A percentile compares a stretch with the other conserved stretches of the same genome.
phyloP scores from a whole-genome alignment of 495 filamentous ascomycete genomes.

The Podospora pseudoanserina region DNA sequence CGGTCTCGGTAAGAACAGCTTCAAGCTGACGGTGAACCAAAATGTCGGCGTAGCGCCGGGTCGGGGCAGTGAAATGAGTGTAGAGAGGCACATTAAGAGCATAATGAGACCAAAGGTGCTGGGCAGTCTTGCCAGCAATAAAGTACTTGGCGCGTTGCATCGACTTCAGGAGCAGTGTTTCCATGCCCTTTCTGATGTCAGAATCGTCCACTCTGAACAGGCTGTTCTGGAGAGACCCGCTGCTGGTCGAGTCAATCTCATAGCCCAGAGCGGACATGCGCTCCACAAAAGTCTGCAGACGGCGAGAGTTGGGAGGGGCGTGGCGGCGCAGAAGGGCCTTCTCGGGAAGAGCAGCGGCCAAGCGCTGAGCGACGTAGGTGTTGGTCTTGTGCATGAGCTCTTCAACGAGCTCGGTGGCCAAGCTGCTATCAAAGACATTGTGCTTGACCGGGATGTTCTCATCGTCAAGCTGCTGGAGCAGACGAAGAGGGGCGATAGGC shows the following conservation, averaged over 20 bases:
- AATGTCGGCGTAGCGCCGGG: constrained; percentile 90
- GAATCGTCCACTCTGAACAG: constrained; percentile 84
- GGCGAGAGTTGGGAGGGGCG: constrained; percentile 75
- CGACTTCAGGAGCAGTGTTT: constrained; percentile 86
- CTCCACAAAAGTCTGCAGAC: constrained; percentile 84
- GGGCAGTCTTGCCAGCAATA: constrained; percentile 67
- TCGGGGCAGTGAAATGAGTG: constrained; percentile 96
- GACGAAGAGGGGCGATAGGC: constrained; percentile 76
- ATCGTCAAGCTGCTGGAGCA: constrained; percentile 93
- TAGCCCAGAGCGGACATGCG: constrained; percentile 89
- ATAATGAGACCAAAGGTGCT: constrained; percentile 79
- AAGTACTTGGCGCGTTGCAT: constrained; percentile 97
- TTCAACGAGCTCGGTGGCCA: constrained; percentile 89
- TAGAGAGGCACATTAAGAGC: constrained; percentile 89
- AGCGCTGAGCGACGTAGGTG: constrained; percentile 78
- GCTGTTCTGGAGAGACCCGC: constrained; percentile 85
- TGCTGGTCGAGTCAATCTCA: constrained; percentile 83
- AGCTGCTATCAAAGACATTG: constrained; percentile 90
- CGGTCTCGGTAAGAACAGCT: constrained; percentile 74
- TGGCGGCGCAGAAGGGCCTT: constrained; percentile 91
- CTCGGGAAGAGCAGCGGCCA: constrained; percentile 74
- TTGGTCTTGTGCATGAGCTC: constrained; percentile 92
- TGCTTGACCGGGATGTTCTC: constrained; percentile 95
- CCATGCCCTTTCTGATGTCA: constrained; percentile 93
- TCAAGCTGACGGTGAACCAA: constrained; percentile 96